A percentile compares a stretch with the other conserved stretches of the same genome.
Evolutionary conservation across 345 rosid species (phyloP).

Genomic region (Bretschneidera sinensis): DNA sequence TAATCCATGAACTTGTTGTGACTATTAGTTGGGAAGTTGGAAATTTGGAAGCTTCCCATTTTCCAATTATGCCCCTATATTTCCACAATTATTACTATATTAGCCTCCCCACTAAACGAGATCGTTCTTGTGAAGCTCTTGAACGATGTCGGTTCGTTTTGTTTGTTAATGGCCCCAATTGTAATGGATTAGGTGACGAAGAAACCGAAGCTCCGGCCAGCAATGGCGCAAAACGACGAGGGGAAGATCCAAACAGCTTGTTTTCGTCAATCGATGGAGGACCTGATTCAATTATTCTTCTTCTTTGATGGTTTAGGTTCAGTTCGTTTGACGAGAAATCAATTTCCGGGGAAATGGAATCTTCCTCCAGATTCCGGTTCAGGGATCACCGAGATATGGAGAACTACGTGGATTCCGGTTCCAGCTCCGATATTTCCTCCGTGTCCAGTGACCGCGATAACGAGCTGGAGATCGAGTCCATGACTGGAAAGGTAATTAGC

Average conservation of each 20-base stretch:
- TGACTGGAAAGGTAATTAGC: conserved; percentile 45
- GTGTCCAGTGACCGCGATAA: conserved; percentile 24
- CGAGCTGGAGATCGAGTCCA: conserved; percentile 41
- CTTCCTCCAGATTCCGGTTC: conserved; percentile 42
- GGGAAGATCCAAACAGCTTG: conserved; percentile 4
- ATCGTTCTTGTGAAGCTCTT: neutral
- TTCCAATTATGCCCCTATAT: conserved; percentile 20
- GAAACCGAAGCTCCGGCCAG: conserved; percentile 18
- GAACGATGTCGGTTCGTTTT: neutral
- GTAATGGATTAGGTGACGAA: neutral
- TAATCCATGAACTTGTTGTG: too few relatives aligned
- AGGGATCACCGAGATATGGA: conserved; percentile 39
- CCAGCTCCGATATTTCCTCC: conserved; percentile 34
- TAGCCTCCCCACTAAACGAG: neutral
- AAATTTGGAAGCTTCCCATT: conserved; percentile 21
- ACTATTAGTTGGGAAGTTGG: conserved; percentile 1
- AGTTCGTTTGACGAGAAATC: conserved; percentile 4
- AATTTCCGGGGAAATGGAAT: conserved; percentile 27
- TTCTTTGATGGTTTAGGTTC: neutral
- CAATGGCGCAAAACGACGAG: conserved; percentile 27
- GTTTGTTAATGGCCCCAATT: conserved; percentile 1
- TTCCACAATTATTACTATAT: too few relatives aligned
- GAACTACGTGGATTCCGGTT: conserved; percentile 19
- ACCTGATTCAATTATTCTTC: conserved; percentile 6
- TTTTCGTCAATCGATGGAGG: conserved; percentile 12